phyloP scores from a whole-genome alignment of 2,329 filamentous ascomycete genomes.

The Phyllosticta citribraziliensis region DNA sequence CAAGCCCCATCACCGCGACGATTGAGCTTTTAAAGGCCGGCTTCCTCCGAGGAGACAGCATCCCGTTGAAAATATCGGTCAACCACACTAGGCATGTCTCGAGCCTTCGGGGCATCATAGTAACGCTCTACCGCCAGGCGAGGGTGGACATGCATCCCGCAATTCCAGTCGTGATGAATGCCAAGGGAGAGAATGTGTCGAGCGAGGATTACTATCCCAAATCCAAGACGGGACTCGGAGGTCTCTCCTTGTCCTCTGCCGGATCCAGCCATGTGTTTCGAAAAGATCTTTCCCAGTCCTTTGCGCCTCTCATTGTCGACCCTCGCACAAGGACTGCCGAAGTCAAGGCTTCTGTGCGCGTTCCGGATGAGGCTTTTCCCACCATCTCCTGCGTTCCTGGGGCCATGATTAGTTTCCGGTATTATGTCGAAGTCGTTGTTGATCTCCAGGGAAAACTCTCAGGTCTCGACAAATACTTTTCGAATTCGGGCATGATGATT shows the following conservation, averaged over 20 bases:
- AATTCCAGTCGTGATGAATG: constrained; percentile 50
- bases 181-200: constrained; percentile 57
- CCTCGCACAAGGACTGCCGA: constrained; percentile 67
- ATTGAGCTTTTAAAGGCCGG: constrained; percentile 75
- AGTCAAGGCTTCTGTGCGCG: constrained; percentile 71
- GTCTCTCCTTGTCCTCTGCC: constrained; percentile 75
- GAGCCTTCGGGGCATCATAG: constrained; percentile 84
- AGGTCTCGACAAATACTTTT: constrained; percentile 58
- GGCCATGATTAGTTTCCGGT: constrained; percentile 90
- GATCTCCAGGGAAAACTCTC: constrained; percentile 82
- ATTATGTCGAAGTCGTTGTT: constrained; percentile 85
- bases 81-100: constrained; percentile 84
- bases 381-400: constrained; percentile 85
- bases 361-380: constrained; percentile 85
- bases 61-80: constrained; percentile 71
- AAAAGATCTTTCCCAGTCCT: constrained; percentile 84
- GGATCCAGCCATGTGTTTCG: constrained; percentile 88
- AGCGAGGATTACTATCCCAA: constrained; percentile 81
- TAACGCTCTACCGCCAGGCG: constrained; percentile 84
- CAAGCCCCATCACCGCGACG: constrained; percentile 70
- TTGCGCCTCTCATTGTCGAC: constrained; percentile 80
- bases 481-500: constrained; percentile 42
- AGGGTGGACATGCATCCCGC: constrained; percentile 72
- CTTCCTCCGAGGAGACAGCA: constrained; percentile 72
- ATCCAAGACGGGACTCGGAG: constrained; percentile 76